Base-by-base conservation (phyloP, 2,329 filamentous ascomycete genomes). In the Pyricularia grisea region DNA sequence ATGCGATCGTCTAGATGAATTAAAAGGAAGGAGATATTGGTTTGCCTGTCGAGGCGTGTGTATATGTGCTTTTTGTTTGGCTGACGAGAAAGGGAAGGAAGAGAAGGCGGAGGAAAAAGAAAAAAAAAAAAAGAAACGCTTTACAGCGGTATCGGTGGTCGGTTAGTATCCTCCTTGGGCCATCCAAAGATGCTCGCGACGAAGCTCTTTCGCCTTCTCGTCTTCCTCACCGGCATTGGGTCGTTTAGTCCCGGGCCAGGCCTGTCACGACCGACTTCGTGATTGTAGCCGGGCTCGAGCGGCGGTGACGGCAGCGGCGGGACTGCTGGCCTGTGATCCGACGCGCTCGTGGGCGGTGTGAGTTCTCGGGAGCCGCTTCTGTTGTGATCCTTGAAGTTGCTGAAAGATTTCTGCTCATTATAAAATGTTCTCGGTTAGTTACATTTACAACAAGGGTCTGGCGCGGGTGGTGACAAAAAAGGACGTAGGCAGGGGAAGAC, bases 191-290 rank as follows among this genome's bases (percentile, higher is more conserved):
- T 73, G 3, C 76, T 77, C 3, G 81, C 77, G 42, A 84, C 80
- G 64, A 85, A 84, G 72, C 82, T 85, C 74, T 80, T 84, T 71
- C 79, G 80, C 66, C 78, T 76, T 36, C 76, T 78, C 33, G 82
- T 73, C 60, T 74, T 76, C 69, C 74, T 75, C 27, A 60, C 61
- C 23, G 27, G 55, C 58, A 61, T 25, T 1, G 58, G 58, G 23
- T 61, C 58, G 58, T 61, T 61, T 17, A 23, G 58, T 10, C 30
- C 66, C 63, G 5, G 33, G 6, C 67, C 31, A 10, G 30, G 55
- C 28, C 58, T 25, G n/a, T 31, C 55, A 27, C 20, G 28, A 7
- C 9, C 20, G 30, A 9, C 31, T 2, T 66, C 33, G 30, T 42
- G 20, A 33, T 6, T 25, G 31, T 66, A 36, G 10, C 58, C 58